Evolutionary conservation across 2,329 filamentous ascomycete genomes (phyloP), one percentile per base, ranked within the genome.

Genomic region (Aspergillus caelatus): DNA sequence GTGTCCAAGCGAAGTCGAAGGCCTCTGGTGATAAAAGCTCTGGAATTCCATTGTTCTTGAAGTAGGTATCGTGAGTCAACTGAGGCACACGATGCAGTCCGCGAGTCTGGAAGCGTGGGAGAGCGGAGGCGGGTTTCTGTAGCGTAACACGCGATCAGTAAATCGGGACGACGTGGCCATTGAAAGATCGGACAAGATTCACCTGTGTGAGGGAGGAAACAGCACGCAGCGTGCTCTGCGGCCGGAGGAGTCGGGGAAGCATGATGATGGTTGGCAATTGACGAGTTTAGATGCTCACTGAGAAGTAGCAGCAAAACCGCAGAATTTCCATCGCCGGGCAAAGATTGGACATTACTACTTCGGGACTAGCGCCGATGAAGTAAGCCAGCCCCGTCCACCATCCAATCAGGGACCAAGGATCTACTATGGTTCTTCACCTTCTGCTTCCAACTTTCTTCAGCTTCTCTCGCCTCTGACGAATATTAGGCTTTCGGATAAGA

Each of bases 1-100:
- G 84, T 39, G 85, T 89, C 89, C 93, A 99, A 57, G 93, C 89
- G 60, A 92, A 85, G 61, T 90, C 81, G 79, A 91, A 96, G 60
- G 87, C 91, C 57, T 85, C 82, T 2, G 84, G 77, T 34, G 89
- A 89, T 75, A 97, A 83, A 65, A 98, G 84, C 16, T 88, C 87
- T n/a, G 88, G 85, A 7, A 97, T 83, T 63, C 88, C 88, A 67
- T 85, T 71, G 60, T 80, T 63, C 61, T 73, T 72, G 69, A 86
- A 84, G 46, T 74, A 66, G 14, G 72, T 67, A 61, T 83, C 78
- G 72, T 85, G 79, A 46, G 74, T 76, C 68, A 87, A 82, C 65
- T 78, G 71, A 28, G 85, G 84, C 7, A 86, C 78, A 53, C 71
- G 70, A 72, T 87, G 83, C 52, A 77, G 58, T 64, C 68, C 70